Evolutionary conservation across 1,139 yeast genomes (phyloP).

Genomic region (Yamadazyma dendronema): DNA sequence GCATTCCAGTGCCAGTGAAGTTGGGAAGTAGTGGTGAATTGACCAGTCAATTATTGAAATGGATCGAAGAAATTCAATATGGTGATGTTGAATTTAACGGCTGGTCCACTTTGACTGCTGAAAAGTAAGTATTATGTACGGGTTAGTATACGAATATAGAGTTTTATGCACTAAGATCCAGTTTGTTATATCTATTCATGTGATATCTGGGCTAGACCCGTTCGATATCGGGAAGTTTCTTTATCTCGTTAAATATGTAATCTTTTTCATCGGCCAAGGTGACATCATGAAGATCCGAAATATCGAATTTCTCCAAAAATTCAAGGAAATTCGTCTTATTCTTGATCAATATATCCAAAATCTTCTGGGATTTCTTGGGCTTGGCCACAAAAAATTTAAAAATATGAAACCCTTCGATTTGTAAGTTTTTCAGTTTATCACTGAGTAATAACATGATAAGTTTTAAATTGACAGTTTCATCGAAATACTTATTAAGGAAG

Average conservation of each 20-base stretch:
- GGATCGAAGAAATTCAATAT: constrained; percentile 90
- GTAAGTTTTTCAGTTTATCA: constrained; percentile 86
- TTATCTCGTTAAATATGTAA: constrained; percentile 74
- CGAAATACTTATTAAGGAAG: constrained; percentile 75
- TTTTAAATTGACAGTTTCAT: constrained; percentile 78
- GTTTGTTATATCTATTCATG: not conserved
- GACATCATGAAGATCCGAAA: constrained; percentile 59
- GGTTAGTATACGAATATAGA: not conserved
- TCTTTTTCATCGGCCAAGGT: constrained; percentile 76
- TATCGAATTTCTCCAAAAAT: constrained; percentile 67
- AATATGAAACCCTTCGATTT: constrained; percentile 87
- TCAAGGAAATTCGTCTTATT: constrained; percentile 74
- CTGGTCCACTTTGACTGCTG: constrained; percentile 52
- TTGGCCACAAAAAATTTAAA: constrained; percentile 94
- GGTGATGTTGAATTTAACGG: constrained; percentile 69
- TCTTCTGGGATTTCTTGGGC: constrained; percentile 81
- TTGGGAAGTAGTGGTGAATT: constrained; percentile 82
- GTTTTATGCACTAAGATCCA: not conserved
- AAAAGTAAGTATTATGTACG: constrained; percentile 10
- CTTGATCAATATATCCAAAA: constrained; percentile 76
- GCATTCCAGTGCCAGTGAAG: constrained; percentile 71
- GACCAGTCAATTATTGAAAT: constrained; percentile 69
- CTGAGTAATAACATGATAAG: constrained; percentile 81
- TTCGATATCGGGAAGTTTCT: constrained; percentile 54
- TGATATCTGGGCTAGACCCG: no score